Evolutionary conservation across 495 filamentous ascomycete species (phyloP), one percentile per base, ranked within the genome.

Genomic region (Penicillium turbatum): DNA sequence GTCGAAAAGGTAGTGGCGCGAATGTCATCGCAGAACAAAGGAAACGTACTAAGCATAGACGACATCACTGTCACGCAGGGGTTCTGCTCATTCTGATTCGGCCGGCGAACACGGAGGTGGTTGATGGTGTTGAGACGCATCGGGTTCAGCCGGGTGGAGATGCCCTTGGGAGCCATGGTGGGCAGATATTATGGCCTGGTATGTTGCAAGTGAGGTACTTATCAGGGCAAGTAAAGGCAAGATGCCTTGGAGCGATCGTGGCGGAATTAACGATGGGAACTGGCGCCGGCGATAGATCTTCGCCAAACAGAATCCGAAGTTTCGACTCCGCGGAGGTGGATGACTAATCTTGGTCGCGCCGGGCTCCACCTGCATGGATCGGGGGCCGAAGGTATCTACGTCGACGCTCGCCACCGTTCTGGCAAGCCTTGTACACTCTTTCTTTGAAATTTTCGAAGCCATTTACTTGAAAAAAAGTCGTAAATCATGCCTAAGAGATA

Each of bases 101-200:
- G 89, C 52, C 85, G 80, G 60, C 87, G 86, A 45, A 98, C 86
- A 59, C 90, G 88, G 40, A 98, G 83, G 57, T 84, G 82, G 52
- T 82, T 82, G 48, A 98, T 82, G 17, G 93, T 92, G 60, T 95
- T 91, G 29, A 98, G 82, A 49, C 89, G 90, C 54, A 92, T 87
- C 16, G 86, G 83, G 59, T 74, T 75, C 54, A 80, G 69, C 45
- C 71, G 71, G 56, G 76, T 79, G 29, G 70, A 64, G 34, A 65
- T 60, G 53, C 65, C 66, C 60, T 81, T 82, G 40, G 76, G 66
- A 50, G 80, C 76, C 80, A 82, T 83, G 34, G 39, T 66, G 65
- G 44, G 48, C 46, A 46, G 27, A 43, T 26, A 34, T 38, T 42
- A 26, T 17, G 21, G 34, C 52, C 13, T 71, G 76, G 52, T 72